Conservation (phyloP, 1,139 yeast species). For the Magnusiomyces tetraspermus region DNA sequence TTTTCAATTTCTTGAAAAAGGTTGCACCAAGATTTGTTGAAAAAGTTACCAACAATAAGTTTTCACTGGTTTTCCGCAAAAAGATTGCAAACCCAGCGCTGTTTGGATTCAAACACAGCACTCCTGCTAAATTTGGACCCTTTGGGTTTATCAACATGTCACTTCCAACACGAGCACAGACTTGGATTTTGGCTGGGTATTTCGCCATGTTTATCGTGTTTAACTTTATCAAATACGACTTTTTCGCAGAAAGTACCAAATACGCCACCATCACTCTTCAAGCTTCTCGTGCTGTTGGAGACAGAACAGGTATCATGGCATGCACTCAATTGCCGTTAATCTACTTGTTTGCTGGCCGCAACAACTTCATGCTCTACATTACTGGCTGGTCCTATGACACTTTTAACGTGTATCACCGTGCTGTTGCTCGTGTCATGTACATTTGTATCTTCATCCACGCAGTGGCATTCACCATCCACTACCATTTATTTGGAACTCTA, state of each 20-base stretch:
- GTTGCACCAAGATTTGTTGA: slow-evolving; percentile 7
- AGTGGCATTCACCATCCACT: slow-evolving; percentile 18
- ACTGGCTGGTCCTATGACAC: slow-evolving; percentile 61
- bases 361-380: slow-evolving; percentile 52
- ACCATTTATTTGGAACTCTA: not conserved
- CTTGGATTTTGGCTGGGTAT: slow-evolving; percentile 40
- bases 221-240: slow-evolving; percentile 34
- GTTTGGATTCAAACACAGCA: slow-evolving; percentile 9
- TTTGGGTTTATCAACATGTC: slow-evolving; percentile 1
- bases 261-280: slow-evolving; percentile 32
- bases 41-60: slow-evolving; percentile 4
- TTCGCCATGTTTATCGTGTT: slow-evolving; percentile 36
- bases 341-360: slow-evolving; percentile 54
- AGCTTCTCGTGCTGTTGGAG: slow-evolving; percentile 46
- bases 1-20: slow-evolving; percentile 16
- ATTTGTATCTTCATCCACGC: slow-evolving; percentile 36
- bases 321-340: slow-evolving; percentile 43
- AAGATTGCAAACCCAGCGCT: slow-evolving; percentile 11
- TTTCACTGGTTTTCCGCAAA: slow-evolving; percentile 3
- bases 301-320: slow-evolving; percentile 48
- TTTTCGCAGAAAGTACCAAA: slow-evolving; percentile 33
- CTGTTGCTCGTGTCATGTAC: slow-evolving; percentile 49
- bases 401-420: slow-evolving; percentile 55
- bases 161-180: slow-evolving; percentile 55
- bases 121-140: slow-evolving; percentile 5